Percentiles rank a stretch among this genome's conserved stretches.
Conservation (phyloP, 148 eudicot species). For the Vaccinium macrocarpon region DNA sequence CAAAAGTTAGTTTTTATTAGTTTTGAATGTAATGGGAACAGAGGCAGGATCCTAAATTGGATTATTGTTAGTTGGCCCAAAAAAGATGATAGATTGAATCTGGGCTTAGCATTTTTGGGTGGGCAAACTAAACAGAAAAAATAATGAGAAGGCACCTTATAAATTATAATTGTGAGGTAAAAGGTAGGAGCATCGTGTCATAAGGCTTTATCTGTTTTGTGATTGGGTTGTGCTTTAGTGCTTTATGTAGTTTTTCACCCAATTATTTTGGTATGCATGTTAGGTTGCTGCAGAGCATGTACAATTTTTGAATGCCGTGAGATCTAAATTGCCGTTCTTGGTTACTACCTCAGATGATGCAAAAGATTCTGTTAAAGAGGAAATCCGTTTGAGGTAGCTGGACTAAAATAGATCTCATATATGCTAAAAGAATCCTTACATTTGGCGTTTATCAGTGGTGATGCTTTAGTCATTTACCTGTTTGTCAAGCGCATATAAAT, state of each 20-base stretch:
- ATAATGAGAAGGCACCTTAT: not conserved
- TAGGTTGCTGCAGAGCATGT: conserved; percentile 92
- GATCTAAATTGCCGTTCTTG: conserved; percentile 75
- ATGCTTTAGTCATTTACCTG: not conserved
- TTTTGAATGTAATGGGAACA: no score
- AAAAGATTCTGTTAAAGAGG: conserved; percentile 77
- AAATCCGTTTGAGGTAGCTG: conserved; percentile 77
- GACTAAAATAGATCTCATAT: not conserved
- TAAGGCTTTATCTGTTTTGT: not conserved
- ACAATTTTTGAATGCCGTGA: conserved; percentile 71
- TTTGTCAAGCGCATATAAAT: not conserved
- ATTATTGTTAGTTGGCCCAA: not conserved
- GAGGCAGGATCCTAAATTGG: no score
- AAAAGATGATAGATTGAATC: not conserved
- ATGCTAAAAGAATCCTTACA: no score
- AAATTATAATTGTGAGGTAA: not conserved
- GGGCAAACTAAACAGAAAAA: not conserved
- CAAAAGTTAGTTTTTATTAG: no score
- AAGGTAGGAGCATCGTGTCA: not conserved
- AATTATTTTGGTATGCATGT: conserved; percentile 20
- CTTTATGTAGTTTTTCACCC: not conserved
- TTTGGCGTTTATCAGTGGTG: not conserved
- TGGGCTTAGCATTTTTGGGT: not conserved
- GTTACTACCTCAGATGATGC: conserved; percentile 83
- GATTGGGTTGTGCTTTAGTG: not conserved